Evolutionary conservation across 257 asterid species (phyloP), one percentile per base, ranked within the genome.

Genomic region (Ocimum tenuiflorum): DNA sequence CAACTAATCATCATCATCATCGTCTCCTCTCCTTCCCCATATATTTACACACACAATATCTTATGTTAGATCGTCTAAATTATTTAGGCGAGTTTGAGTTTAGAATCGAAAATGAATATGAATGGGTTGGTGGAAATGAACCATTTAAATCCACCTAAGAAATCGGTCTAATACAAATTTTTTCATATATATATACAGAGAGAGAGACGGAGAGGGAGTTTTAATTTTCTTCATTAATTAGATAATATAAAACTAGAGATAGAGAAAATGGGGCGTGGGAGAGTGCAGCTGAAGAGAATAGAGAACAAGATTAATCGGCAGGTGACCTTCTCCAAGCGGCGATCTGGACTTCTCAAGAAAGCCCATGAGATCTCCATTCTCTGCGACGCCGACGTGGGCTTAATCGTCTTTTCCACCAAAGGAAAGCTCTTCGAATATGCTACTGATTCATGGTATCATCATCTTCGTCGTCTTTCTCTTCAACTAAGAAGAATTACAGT

Each of bases 361-460:
- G 97, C 97, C 22, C 80, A 83, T 17, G 97, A 90, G 82, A 89
- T 89, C 75, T 89, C 96, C 7, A 86, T 89, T 8, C 92, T 89
- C 10, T 89, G 96, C 58, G 96, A 90, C 69, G 95, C 95, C 1
- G 91, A 90, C 41, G 96, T 90, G 2, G 97, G 88, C 0, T 60
- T 90, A 66, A 90, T 90, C 27, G 90, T 90, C 18, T 90, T 90
- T 18, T 90, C 97, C 0, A 75, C 88, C 13, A 90, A 88, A 66
- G 97, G 97, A 0, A 90, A 90, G 70, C 84, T 90, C 57, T 82
- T 78, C 29, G 82, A 90, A 68, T 90, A 87, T 56, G 85, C 97
- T 3, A 74, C 97, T 9, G 88, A 90, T 74, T 84, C 97, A 12
- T 79, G 96, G 97, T 90, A 27, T 27, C n/a, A n/a, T n/a, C n/a